Evolutionary conservation across 2,329 filamentous ascomycete genomes (phyloP).

Genomic region (Arachnopeziza araneosa): DNA sequence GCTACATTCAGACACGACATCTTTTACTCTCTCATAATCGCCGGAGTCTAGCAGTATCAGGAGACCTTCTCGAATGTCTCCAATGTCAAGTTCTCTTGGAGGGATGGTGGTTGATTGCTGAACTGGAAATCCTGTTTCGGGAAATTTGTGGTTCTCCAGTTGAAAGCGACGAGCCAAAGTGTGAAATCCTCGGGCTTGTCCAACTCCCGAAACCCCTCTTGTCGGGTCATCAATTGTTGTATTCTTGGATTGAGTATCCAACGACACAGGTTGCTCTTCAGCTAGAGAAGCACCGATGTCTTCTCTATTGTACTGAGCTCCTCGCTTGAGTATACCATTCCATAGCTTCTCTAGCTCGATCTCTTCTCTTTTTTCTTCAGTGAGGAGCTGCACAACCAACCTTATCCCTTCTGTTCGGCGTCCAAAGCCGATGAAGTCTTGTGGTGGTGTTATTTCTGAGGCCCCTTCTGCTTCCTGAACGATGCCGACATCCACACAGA

Average conservation of each 20-base stretch:
- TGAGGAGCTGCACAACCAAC: conserved; percentile 67
- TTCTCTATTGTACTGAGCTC: conserved; percentile 25
- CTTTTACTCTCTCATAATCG: conserved; percentile 17
- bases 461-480: conserved; percentile 49
- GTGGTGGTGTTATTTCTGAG: conserved; percentile 37
- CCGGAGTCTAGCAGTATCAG: conserved; percentile 9
- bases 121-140: not conserved
- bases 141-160: not conserved
- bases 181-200: conserved; percentile 13
- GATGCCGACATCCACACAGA: conserved; percentile 83
- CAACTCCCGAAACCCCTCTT: not conserved
- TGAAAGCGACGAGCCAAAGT: not conserved
- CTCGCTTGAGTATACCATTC: conserved; percentile 29
- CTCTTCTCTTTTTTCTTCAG: conserved; percentile 62
- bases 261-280: not conserved
- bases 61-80: conserved; percentile 8
- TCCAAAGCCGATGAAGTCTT: conserved; percentile 73
- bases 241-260: not conserved
- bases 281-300: not conserved
- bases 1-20: conserved; percentile 7
- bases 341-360: conserved; percentile 63
- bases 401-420: conserved; percentile 48
- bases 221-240: not conserved
- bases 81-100: conserved; percentile 5
- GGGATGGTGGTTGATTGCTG: not conserved